Percentiles rank a stretch among this genome's conserved stretches.
Evolutionary conservation across 768 basidiomycete species (phyloP).

Genomic region (Tulasnella sp.): DNA sequence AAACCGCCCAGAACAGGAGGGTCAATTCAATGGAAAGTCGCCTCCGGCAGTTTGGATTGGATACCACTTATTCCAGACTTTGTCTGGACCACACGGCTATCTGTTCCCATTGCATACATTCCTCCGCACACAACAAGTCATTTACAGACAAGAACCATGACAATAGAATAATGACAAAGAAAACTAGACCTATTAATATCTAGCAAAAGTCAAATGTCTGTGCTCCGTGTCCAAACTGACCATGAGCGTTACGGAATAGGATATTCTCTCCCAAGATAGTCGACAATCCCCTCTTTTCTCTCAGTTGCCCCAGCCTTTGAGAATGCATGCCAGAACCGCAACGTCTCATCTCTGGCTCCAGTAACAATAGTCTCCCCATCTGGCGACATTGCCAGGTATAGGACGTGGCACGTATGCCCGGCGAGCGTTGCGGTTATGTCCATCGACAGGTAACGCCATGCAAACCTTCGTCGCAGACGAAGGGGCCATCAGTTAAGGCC

Average conservation of each 20-base stretch:
- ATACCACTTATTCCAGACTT: too few species aligned
- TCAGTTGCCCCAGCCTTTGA: constrained; percentile 35
- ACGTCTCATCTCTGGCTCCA: constrained; percentile 94
- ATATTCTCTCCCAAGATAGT: constrained; percentile 18
- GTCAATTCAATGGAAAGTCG: too few species aligned
- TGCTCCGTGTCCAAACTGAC: neutral
- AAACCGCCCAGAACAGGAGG: too few species aligned
- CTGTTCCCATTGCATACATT: too few species aligned
- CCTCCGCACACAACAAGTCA: neutral
- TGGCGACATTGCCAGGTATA: constrained; percentile 96
- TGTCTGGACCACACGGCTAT: too few species aligned
- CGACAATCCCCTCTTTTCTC: constrained; percentile 24
- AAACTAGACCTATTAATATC: neutral
- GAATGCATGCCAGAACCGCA: constrained; percentile 97
- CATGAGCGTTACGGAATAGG: neutral
- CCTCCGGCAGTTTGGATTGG: too few species aligned
- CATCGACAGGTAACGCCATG: constrained; percentile 81
- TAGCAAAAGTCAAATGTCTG: neutral
- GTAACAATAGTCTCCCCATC: constrained; percentile 98
- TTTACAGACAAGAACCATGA: neutral
- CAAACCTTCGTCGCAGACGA: neutral
- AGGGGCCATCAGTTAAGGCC: too few species aligned
- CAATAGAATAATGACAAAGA: neutral
- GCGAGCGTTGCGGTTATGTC: constrained; percentile 92
- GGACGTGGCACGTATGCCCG: constrained; percentile 89